Evolutionary conservation across 73 alveolate species (phyloP).

Genomic region (Breviolum minutum): DNA sequence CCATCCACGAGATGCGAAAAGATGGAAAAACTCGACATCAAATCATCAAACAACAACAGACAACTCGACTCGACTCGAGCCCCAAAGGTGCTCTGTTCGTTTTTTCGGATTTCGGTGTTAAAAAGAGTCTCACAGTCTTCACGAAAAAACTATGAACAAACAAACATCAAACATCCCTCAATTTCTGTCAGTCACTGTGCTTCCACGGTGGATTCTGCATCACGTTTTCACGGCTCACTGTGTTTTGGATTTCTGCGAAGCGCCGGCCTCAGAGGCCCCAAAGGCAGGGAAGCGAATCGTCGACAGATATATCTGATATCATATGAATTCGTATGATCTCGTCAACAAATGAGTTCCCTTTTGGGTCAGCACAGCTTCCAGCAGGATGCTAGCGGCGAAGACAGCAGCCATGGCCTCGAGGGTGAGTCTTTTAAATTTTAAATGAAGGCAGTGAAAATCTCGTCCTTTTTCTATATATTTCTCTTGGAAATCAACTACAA

Average conservation of each 20-base stretch:
- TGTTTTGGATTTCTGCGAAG: not conserved
- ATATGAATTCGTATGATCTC: not conserved
- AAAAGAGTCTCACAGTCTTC: too few relatives aligned
- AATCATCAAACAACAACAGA: too few relatives aligned
- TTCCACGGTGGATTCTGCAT: not conserved
- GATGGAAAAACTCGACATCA: too few relatives aligned
- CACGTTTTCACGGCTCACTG: not conserved
- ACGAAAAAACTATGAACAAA: not conserved
- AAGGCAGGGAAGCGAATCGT: not conserved
- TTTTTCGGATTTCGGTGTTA: too few relatives aligned
- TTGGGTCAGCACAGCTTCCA: not conserved
- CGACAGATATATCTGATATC: not conserved
- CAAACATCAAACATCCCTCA: not conserved
- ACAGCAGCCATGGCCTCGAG: constrained; percentile 3
- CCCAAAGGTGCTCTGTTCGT: too few relatives aligned
- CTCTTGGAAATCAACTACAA: too few relatives aligned
- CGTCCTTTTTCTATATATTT: too few relatives aligned
- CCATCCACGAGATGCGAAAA: too few relatives aligned
- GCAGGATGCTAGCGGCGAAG: not conserved
- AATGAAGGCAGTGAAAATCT: too few relatives aligned
- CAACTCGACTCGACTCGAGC: too few relatives aligned
- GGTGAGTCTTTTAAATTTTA: too few relatives aligned
- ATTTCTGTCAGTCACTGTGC: not conserved
- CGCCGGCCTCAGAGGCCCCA: not conserved
- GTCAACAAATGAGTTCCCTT: not conserved